Conservation (phyloP, 768 basidiomycete species). For the Serendipita indica region DNA sequence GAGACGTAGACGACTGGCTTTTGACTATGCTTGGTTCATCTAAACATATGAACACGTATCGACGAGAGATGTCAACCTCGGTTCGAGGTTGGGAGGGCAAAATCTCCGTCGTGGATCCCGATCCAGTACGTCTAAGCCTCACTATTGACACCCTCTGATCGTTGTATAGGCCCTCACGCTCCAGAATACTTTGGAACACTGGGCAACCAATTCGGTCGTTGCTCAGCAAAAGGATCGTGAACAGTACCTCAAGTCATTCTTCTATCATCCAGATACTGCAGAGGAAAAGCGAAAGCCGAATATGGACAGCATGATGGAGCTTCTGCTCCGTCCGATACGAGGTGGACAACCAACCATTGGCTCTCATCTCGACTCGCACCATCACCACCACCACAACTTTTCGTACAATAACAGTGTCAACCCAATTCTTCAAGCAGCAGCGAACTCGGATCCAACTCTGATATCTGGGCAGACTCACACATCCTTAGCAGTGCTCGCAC, state of each 20-base stretch:
- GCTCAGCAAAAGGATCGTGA: slow-evolving; percentile 64
- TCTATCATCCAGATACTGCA: slow-evolving; percentile 21
- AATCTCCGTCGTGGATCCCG: slow-evolving; percentile 82
- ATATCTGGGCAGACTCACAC: slow-evolving; percentile 87
- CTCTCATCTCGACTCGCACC: slow-evolving; percentile 31
- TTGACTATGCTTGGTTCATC: slow-evolving; percentile 58
- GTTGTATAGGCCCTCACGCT: slow-evolving; percentile 68
- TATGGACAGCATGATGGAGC: slow-evolving; percentile 81
- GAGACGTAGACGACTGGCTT: slow-evolving; percentile 88
- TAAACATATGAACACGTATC: slow-evolving; percentile 15
- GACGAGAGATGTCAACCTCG: slow-evolving; percentile 28
- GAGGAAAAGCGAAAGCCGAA: slow-evolving; percentile 32
- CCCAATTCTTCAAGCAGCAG: slow-evolving; percentile 38
- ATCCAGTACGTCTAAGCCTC: slow-evolving; percentile 50
- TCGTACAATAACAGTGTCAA: not conserved
- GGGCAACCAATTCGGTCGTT: slow-evolving; percentile 72
- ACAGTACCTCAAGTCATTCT: slow-evolving; percentile 77
- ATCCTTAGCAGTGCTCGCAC: slow-evolving; percentile 79
- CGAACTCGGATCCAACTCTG: slow-evolving; percentile 63
- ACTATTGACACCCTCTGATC: slow-evolving; percentile 6
- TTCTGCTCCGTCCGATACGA: slow-evolving; percentile 79
- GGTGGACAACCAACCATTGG: slow-evolving; percentile 69
- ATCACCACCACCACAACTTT: slow-evolving; percentile 32
- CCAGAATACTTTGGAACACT: slow-evolving; percentile 76
- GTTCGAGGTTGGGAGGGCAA: slow-evolving; percentile 87